Evolutionary conservation across 495 filamentous ascomycete species (phyloP).

Genomic region (Penicillium subrubescens): DNA sequence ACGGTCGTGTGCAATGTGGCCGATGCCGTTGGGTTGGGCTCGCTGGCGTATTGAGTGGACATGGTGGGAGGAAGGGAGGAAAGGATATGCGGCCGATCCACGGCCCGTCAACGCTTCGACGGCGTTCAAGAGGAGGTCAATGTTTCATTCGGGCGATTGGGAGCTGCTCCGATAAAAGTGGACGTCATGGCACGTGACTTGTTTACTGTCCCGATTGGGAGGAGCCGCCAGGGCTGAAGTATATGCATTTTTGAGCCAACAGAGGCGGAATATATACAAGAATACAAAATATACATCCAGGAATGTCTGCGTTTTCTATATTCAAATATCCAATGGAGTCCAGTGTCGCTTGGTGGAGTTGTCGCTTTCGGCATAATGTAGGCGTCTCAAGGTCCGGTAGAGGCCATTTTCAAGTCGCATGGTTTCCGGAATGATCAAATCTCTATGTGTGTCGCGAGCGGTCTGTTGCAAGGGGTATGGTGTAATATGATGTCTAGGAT

Average conservation of each 20-base stretch:
- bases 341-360: not conserved
- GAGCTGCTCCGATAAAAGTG: conserved; percentile 11
- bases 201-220: not conserved
- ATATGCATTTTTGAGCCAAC: not conserved
- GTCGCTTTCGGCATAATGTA: conserved; percentile 9
- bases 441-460: conserved; percentile 4
- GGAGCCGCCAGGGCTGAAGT: not conserved
- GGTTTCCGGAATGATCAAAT: not conserved
- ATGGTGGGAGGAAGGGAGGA: conserved; percentile 48
- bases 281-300: conserved; percentile 7
- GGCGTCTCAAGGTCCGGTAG: not conserved
- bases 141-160: not conserved
- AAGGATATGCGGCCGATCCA: conserved; percentile 1
- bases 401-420: not conserved
- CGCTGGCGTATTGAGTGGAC: conserved; percentile 89
- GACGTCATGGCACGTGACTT: conserved; percentile 32
- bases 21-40: conserved; percentile 89
- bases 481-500: not conserved
- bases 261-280: conserved; percentile 1
- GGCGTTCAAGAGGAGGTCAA: conserved; percentile 8
- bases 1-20: conserved; percentile 85
- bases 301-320: not conserved
- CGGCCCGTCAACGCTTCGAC: conserved; percentile 7
- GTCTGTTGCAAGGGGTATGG: not conserved
- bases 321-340: not conserved